Conservation (phyloP, 2,329 filamentous ascomycete species). For the Fusarium zealandicum region DNA sequence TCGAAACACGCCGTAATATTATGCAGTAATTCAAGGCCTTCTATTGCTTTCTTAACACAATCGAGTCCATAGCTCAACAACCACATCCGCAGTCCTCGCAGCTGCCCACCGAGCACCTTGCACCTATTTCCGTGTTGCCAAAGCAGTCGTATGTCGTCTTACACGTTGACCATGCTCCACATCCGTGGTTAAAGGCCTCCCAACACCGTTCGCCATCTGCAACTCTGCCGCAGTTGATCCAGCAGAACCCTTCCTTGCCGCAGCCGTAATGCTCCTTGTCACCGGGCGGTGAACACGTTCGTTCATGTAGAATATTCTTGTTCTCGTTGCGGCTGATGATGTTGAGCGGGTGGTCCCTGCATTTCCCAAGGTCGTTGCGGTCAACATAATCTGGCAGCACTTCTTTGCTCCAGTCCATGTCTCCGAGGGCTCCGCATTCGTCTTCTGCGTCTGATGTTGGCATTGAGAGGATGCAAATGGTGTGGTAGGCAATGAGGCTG, state of each 20-base stretch:
- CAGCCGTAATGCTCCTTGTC: not conserved
- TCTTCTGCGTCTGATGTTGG: not conserved
- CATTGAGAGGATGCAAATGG: not conserved
- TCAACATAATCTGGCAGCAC: constrained; percentile 1
- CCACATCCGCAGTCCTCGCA: constrained; percentile 6
- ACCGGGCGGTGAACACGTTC: not conserved
- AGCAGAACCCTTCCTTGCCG: not conserved
- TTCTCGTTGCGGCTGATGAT: not conserved
- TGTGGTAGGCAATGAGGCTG: not conserved
- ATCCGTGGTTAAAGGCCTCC: constrained; percentile 1
- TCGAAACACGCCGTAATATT: no score
- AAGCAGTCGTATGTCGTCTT: not conserved
- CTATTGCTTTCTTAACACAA: no score
- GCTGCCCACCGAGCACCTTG: not conserved
- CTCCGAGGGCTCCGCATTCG: constrained; percentile 7
- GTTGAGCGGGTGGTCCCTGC: constrained; percentile 2
- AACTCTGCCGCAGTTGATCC: not conserved
- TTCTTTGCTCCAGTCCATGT: constrained; percentile 8
- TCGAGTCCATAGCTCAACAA: not conserved
- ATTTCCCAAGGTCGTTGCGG: constrained; percentile 1
- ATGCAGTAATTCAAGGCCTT: no score
- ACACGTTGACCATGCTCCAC: constrained; percentile 1
- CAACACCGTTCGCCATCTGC: constrained; percentile 1
- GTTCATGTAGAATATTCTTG: not conserved
- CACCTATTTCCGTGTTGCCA: not conserved